A percentile compares a stretch with the other conserved stretches of the same genome.
These are phyloP conservation scores for Gaertneriomyces sp. DNA, from an alignment of 192 early-diverging fungal species.

Conservation along the genomic window DNA sequence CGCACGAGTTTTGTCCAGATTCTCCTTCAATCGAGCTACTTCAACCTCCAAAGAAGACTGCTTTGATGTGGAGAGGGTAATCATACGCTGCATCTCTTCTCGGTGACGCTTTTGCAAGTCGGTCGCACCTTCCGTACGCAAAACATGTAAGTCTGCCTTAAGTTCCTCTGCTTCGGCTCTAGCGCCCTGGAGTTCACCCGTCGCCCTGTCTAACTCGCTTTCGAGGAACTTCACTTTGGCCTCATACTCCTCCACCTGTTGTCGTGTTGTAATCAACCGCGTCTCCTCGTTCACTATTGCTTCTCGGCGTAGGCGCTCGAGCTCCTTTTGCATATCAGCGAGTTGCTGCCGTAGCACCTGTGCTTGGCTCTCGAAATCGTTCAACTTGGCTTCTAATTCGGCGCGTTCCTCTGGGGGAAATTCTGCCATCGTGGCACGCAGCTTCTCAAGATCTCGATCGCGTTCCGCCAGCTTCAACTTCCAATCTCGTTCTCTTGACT, in stretches of 20 bases:
- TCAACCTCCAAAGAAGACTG: constrained; percentile 1
- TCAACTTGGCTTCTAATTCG: not conserved
- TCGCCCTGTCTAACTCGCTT: not conserved
- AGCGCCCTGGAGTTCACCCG: not conserved
- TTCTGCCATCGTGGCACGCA: not conserved
- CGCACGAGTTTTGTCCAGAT: not conserved
- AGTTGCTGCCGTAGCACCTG: not conserved
- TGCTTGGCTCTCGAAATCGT: not conserved
- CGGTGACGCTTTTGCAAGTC: not conserved
- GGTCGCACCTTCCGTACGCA: not conserved
- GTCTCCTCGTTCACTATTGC: constrained; percentile 5
- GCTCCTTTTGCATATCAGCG: not conserved
- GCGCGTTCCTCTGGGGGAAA: not conserved
- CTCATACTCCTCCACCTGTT: constrained; percentile 23
- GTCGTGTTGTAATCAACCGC: constrained; percentile 14
- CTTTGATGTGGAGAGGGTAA: not conserved
- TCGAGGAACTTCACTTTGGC: not conserved
- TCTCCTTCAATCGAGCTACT: not conserved
- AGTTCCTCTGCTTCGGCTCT: not conserved
- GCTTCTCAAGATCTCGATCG: too few relatives aligned
- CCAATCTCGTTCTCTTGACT: not conserved
- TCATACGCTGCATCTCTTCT: constrained; percentile 1
- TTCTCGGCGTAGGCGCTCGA: not conserved
- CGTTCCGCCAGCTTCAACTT: not conserved
- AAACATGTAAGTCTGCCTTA: too few relatives aligned